phyloP scores from a whole-genome alignment of 768 basidiomycete genomes.

The Hygrocybe punicea region DNA sequence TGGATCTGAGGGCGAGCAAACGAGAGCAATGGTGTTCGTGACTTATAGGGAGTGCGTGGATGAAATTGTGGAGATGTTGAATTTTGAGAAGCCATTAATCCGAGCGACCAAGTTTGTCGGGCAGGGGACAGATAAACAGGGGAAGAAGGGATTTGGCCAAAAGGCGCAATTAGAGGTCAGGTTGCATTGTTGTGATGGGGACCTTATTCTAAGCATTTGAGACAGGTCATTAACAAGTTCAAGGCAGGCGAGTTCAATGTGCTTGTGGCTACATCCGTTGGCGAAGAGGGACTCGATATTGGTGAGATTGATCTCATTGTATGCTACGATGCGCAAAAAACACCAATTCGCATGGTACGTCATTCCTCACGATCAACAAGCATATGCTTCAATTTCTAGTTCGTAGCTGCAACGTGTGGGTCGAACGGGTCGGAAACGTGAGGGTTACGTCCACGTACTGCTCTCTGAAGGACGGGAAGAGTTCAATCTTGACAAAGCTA shows the following conservation, averaged over 20 bases:
- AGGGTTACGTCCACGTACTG: conserved; percentile 86
- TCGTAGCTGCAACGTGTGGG: conserved; percentile 90
- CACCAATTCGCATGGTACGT: conserved; percentile 90
- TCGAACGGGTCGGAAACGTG: conserved; percentile 88
- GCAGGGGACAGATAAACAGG: conserved; percentile 79
- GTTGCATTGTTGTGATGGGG: background rate
- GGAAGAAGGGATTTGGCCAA: conserved; percentile 85
- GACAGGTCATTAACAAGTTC: conserved; percentile 81
- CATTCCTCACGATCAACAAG: conserved; percentile 1
- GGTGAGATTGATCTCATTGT: conserved; percentile 95
- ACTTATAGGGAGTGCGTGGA: conserved; percentile 88
- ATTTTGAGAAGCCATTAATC: conserved; percentile 72
- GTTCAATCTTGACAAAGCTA: conserved; percentile 82
- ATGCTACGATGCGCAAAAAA: conserved; percentile 96
- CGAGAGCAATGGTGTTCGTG: conserved; percentile 91
- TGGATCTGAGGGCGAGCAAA: conserved; percentile 42
- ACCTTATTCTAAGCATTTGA: conserved; percentile 9
- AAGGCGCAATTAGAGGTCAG: conserved; percentile 85
- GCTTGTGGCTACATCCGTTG: conserved; percentile 92
- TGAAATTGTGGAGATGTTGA: conserved; percentile 80
- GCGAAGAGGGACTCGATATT: conserved; percentile 97
- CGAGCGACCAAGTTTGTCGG: conserved; percentile 86
- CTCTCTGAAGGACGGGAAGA: conserved; percentile 92
- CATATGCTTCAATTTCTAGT: conserved; percentile 4
- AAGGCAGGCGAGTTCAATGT: conserved; percentile 86